These are phyloP conservation scores for Conidiobolus incongruus DNA, from an alignment of 371 early-diverging fungal genomes.

Conservation along the genomic window DNA sequence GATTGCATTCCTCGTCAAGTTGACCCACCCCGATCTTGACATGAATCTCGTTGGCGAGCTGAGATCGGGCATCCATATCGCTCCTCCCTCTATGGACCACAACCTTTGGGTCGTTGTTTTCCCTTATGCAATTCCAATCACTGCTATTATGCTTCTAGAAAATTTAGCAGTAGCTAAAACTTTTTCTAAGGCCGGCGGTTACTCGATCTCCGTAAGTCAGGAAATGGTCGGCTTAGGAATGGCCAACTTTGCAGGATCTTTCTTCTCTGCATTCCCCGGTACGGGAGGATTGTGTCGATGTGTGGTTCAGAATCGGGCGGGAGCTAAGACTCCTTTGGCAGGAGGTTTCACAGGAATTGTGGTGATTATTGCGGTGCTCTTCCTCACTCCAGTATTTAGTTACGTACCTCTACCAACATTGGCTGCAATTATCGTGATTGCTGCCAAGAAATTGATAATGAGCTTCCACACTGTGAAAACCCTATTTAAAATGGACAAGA, in stretches of 20 bases:
- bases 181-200: constrained; percentile 12
- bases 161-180: constrained; percentile 61
- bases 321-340: constrained; percentile 56
- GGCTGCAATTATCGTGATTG: constrained; percentile 51
- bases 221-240: constrained; percentile 67
- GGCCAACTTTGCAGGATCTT: constrained; percentile 50
- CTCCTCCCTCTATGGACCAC: constrained; percentile 20
- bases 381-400: constrained; percentile 55
- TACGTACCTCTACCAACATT: constrained; percentile 55
- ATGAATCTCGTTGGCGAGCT: constrained; percentile 9
- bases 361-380: constrained; percentile 46
- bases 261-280: constrained; percentile 60
- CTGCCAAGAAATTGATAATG: constrained; percentile 17
- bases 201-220: constrained; percentile 12
- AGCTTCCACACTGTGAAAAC: constrained; percentile 4
- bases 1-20: constrained; percentile 37
- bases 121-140: constrained; percentile 30
- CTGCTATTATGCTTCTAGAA: constrained; percentile 57
- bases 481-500: constrained; percentile 6
- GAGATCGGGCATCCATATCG: constrained; percentile 37
- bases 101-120: constrained; percentile 18
- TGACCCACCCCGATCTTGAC: constrained; percentile 4
- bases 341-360: constrained; percentile 44
- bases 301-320: constrained; percentile 49
- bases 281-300: constrained; percentile 78